These are phyloP conservation scores for Cladosporium austrohemisphaericum DNA, from an alignment of 2,329 filamentous ascomycete genomes.

Conservation along the genomic window DNA sequence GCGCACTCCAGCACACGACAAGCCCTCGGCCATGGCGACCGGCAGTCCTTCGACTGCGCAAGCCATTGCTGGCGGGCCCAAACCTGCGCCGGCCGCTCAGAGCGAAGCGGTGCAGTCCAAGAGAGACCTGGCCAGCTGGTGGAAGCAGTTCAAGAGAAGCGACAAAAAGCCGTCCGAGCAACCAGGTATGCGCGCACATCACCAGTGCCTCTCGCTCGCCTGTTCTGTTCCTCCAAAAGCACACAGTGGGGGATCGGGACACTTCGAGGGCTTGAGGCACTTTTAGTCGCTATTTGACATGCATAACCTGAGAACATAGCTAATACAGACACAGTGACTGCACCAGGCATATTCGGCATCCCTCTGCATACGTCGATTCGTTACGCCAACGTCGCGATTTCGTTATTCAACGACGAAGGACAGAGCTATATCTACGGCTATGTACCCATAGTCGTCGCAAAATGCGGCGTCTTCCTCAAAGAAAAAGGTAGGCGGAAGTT, in stretches of 20 bases:
- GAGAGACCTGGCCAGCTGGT: slow-evolving; percentile 91
- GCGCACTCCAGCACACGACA: slow-evolving; percentile 15
- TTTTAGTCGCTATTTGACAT: neutral
- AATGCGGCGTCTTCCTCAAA: slow-evolving; percentile 95
- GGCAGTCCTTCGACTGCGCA: slow-evolving; percentile 39
- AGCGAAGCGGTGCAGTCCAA: slow-evolving; percentile 72
- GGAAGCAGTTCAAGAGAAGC: slow-evolving; percentile 84
- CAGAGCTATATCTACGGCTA: slow-evolving; percentile 98
- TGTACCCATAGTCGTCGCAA: slow-evolving; percentile 95
- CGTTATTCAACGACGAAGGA: slow-evolving; percentile 84
- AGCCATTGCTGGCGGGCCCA: slow-evolving; percentile 42
- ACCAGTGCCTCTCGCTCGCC: neutral
- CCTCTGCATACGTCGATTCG: slow-evolving; percentile 90
- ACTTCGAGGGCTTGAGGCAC: neutral
- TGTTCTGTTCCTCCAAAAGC: too few species aligned
- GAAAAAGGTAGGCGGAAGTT: slow-evolving; percentile 79
- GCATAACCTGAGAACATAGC: neutral
- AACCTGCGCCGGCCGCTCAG: slow-evolving; percentile 45
- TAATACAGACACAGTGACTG: slow-evolving; percentile 10
- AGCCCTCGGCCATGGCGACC: slow-evolving; percentile 37
- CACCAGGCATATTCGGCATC: slow-evolving; percentile 85
- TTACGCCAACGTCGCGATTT: slow-evolving; percentile 97
- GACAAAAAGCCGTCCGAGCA: slow-evolving; percentile 60
- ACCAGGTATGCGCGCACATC: slow-evolving; percentile 50
- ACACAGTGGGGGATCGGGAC: neutral